Evolutionary conservation across 2,329 filamentous ascomycete genomes (phyloP).

Genomic region (Fusarium siculi): DNA sequence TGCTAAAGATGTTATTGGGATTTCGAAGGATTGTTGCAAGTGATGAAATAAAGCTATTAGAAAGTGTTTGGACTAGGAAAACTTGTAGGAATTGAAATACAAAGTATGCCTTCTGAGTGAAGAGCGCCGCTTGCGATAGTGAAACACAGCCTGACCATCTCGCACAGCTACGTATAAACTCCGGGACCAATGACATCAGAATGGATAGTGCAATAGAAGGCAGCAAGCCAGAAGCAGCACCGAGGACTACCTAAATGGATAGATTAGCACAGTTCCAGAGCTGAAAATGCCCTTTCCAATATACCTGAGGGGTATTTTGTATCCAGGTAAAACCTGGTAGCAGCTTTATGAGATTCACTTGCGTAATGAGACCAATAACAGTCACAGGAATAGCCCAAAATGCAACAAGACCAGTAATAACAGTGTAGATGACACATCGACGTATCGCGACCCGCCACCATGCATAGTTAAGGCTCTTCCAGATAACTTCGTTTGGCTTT

Average conservation of each 20-base stretch:
- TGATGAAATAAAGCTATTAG: no score
- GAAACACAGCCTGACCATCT: constrained; percentile 84
- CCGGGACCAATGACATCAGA: constrained; percentile 84
- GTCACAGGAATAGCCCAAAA: constrained; percentile 86
- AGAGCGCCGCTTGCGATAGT: constrained; percentile 83
- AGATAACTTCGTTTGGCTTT: constrained; percentile 83
- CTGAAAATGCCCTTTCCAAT: no score
- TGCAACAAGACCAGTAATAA: constrained; percentile 78
- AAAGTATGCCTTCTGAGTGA: constrained; percentile 93
- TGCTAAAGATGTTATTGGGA: no score
- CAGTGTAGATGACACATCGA: constrained; percentile 68
- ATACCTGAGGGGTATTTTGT: constrained; percentile 68
- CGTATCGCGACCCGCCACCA: constrained; percentile 83
- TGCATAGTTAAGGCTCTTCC: constrained; percentile 75
- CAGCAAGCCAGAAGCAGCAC: constrained; percentile 84
- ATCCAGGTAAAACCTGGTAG: constrained; percentile 81
- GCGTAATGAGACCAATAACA: constrained; percentile 84
- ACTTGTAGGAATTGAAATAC: constrained; percentile 92
- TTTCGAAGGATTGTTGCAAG: no score
- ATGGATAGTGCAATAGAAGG: constrained; percentile 82
- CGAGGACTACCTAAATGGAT: constrained; percentile 64
- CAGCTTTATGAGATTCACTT: constrained; percentile 76
- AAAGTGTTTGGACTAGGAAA: constrained; percentile 65
- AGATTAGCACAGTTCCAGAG: neutral
- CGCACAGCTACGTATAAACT: constrained; percentile 72